Evolutionary conservation across 345 rosid species (phyloP).

Genomic region (Arabidopsis thaliana): DNA sequence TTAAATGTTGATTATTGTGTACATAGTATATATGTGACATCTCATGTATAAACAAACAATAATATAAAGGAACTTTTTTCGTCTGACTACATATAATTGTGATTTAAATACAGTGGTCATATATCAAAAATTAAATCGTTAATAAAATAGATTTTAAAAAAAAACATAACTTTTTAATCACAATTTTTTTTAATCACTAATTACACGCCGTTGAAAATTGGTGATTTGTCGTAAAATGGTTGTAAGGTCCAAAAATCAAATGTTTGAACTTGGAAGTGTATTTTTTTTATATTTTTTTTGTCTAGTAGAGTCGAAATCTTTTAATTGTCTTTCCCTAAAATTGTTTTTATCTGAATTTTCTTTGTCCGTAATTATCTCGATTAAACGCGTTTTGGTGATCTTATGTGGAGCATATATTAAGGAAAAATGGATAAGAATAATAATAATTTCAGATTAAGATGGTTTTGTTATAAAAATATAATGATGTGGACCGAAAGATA

Average conservation of each 20-base stretch:
- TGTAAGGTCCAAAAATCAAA: constrained; percentile 18
- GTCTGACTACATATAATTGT: background rate
- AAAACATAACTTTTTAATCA: background rate
- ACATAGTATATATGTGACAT: background rate
- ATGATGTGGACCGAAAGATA: constrained; percentile 44
- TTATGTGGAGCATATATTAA: constrained; percentile 34
- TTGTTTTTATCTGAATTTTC: constrained; percentile 4
- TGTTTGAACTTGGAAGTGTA: constrained; percentile 30
- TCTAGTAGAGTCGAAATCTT: background rate
- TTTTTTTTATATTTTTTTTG: background rate
- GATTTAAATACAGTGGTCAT: background rate
- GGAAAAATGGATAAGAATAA: constrained; percentile 39
- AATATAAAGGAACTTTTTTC: background rate
- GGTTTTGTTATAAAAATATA: constrained; percentile 15
- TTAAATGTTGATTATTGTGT: background rate
- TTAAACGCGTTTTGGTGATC: constrained; percentile 40
- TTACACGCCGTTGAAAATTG: constrained; percentile 16
- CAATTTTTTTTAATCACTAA: background rate
- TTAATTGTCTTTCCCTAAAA: constrained; percentile 25
- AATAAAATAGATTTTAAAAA: background rate
- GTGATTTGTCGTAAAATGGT: constrained; percentile 22
- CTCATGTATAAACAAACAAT: constrained; percentile 7
- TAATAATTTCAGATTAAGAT: constrained; percentile 7
- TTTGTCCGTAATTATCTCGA: constrained; percentile 39
- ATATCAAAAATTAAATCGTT: background rate